phyloP scores from a whole-genome alignment of 1,139 yeast species.

The Debaryomyces subglobosus region DNA sequence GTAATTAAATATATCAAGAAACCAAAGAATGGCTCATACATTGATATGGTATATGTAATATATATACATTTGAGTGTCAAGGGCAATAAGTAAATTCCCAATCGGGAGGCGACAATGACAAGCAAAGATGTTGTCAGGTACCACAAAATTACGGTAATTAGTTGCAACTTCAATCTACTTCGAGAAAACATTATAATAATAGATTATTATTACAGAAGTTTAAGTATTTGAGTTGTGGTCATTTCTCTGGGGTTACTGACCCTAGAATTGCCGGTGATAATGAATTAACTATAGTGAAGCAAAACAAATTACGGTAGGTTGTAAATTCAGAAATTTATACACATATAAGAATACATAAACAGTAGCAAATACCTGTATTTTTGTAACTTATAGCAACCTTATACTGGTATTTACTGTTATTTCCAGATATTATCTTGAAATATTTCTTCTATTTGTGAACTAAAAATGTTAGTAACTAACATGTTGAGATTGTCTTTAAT shows the following conservation, averaged over 20 bases:
- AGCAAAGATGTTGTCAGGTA: not conserved
- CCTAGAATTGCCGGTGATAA: no score
- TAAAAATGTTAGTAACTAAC: conserved; percentile 7
- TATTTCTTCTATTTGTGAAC: conserved; percentile 35
- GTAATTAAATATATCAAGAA: not conserved
- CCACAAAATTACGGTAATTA: conserved; percentile 1
- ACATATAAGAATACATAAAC: not conserved
- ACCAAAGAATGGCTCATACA: no score
- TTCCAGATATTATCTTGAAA: conserved; percentile 19
- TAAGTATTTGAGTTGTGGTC: no score
- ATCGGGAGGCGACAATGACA: not conserved
- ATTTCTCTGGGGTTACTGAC: not conserved
- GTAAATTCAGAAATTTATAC: not conserved
- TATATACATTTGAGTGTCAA: not conserved
- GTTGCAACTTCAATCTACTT: conserved; percentile 1
- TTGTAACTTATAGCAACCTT: no score
- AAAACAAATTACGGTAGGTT: not conserved
- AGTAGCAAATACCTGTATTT: not conserved
- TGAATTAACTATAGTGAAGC: no score
- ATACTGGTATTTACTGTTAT: no score
- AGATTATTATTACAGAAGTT: not conserved
- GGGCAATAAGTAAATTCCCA: not conserved
- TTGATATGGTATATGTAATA: not conserved
- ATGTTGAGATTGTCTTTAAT: not conserved
- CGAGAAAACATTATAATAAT: not conserved